These are phyloP conservation scores for Lactuca sativa DNA, from an alignment of 129 eudicot species.

Conservation along the genomic window DNA sequence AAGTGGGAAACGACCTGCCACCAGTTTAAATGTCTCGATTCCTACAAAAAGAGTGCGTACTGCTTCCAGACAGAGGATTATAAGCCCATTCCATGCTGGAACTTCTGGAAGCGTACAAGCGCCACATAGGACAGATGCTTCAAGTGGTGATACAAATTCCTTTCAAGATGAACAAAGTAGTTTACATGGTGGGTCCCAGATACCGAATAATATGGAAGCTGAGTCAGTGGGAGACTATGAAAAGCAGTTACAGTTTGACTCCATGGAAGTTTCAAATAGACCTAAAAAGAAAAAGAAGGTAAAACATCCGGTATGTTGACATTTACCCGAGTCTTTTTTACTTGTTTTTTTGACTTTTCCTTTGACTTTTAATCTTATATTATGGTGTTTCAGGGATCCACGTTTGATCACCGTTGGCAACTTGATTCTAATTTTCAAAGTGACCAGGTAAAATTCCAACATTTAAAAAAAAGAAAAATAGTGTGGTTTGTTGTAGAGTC, in stretches of 20 bases:
- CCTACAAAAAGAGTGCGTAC: conserved; percentile 93
- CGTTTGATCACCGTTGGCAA: conserved; percentile 77
- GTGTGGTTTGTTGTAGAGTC: not conserved
- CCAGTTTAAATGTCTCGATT: conserved; percentile 63
- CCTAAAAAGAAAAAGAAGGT: conserved; percentile 90
- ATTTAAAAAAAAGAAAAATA: not conserved
- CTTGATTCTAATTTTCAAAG: conserved; percentile 58
- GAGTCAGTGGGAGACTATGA: conserved; percentile 76
- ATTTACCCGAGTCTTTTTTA: not conserved
- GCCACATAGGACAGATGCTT: conserved; percentile 77
- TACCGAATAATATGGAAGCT: conserved; percentile 69
- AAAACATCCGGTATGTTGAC: conserved; percentile 61
- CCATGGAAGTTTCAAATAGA: conserved; percentile 65
- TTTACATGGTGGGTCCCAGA: conserved; percentile 62
- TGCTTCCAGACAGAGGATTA: conserved; percentile 84
- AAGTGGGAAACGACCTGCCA: conserved; percentile 67
- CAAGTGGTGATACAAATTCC: conserved; percentile 94
- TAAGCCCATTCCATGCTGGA: conserved; percentile 69
- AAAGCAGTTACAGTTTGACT: conserved; percentile 62
- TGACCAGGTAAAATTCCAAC: conserved; percentile 64
- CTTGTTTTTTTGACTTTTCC: conserved; percentile 4
- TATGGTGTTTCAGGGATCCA: conserved; percentile 50
- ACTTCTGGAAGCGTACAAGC: conserved; percentile 59
- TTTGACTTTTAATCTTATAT: conserved; percentile 1
- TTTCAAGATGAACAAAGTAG: conserved; percentile 92